A percentile compares a stretch with the other conserved stretches of the same genome.
These are phyloP conservation scores for Stephania yunnanensis DNA, from an alignment of 164 flowering plant genomes.

Conservation along the genomic window DNA sequence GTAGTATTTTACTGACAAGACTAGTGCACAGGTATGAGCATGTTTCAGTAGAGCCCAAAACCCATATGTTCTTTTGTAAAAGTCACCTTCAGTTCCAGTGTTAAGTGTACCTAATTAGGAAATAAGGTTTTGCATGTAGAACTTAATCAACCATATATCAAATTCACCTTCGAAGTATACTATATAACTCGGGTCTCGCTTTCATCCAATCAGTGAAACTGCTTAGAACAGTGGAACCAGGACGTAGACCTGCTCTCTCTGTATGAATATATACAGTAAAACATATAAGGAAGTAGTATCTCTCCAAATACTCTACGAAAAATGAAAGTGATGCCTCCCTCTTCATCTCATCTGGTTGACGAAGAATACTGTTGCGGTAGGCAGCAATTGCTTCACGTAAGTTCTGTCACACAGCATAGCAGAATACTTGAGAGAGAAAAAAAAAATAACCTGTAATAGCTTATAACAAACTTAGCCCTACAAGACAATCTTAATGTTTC, in stretches of 20 bases:
- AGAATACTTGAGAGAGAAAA: background rate
- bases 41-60: background rate
- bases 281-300: constrained; percentile 94
- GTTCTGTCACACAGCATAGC: constrained; percentile 48
- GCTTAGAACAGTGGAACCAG: constrained; percentile 43
- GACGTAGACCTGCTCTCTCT: constrained; percentile 56
- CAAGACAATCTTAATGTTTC: background rate
- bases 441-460: background rate
- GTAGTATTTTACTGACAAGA: background rate
- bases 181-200: constrained; percentile 94
- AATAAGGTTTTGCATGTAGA: background rate
- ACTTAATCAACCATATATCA: background rate
- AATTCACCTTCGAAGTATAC: constrained; percentile 84
- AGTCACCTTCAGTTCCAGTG: background rate
- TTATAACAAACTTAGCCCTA: background rate
- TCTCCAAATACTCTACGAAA: constrained; percentile 92
- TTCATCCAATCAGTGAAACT: constrained; percentile 95
- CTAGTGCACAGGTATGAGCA: background rate
- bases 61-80: background rate
- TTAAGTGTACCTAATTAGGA: background rate
- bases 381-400: constrained; percentile 92
- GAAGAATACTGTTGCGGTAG: constrained; percentile 81
- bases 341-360: constrained; percentile 95
- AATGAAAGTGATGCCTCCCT: constrained; percentile 86
- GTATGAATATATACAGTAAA: constrained; percentile 94